phyloP scores from a whole-genome alignment of 495 filamentous ascomycete genomes.

The Penicillium robsamsonii region DNA sequence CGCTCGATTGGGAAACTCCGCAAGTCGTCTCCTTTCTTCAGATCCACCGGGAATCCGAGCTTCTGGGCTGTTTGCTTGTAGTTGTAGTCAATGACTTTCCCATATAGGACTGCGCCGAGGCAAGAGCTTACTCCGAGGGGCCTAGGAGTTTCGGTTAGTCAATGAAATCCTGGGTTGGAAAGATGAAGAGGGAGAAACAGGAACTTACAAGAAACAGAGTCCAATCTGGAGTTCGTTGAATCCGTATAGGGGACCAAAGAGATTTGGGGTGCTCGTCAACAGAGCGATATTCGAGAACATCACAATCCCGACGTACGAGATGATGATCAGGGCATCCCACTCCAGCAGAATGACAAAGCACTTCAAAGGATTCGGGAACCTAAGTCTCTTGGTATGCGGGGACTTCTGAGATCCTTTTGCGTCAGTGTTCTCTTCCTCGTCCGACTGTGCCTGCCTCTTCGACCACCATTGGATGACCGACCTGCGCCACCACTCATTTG shows the following conservation, averaged over 20 bases:
- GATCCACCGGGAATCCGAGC: conserved; percentile 47
- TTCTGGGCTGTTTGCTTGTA: conserved; percentile 52
- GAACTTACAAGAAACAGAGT: conserved; percentile 46
- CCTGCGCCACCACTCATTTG: conserved; percentile 33
- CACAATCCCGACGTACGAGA: conserved; percentile 55
- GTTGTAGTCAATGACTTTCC: conserved; percentile 55
- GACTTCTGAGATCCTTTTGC: neutral
- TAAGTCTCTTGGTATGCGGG: conserved; percentile 42
- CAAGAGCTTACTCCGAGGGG: conserved; percentile 48
- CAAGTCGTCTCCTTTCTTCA: conserved; percentile 48
- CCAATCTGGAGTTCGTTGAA: conserved; percentile 66
- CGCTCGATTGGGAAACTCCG: conserved; percentile 58
- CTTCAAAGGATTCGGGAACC: conserved; percentile 64
- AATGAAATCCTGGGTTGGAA: neutral
- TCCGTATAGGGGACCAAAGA: conserved; percentile 61
- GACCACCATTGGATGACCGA: conserved; percentile 38
- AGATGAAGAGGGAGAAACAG: neutral
- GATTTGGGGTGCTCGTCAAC: conserved; percentile 52
- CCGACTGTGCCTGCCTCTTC: conserved; percentile 14
- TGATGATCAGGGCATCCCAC: conserved; percentile 61
- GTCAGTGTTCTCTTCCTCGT: conserved; percentile 21
- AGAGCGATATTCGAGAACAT: conserved; percentile 50
- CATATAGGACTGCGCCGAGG: conserved; percentile 54
- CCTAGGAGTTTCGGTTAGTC: conserved; percentile 24
- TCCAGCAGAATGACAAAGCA: conserved; percentile 60